Evolutionary conservation across 1,284 basidiomycete species (phyloP).

Genomic region (Irpex sp.): DNA sequence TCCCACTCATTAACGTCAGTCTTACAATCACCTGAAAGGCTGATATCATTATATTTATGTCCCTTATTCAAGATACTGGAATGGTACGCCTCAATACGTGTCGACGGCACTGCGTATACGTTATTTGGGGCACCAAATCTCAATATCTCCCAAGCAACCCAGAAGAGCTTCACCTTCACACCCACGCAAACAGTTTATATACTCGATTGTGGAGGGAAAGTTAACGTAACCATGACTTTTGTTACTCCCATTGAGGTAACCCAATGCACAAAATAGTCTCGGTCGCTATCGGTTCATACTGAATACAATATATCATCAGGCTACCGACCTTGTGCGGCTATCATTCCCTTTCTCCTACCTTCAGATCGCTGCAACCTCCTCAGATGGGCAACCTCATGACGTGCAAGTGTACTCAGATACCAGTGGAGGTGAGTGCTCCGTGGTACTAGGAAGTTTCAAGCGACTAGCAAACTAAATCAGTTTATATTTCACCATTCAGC

Average conservation of each 20-base stretch:
- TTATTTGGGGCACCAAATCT: constrained; percentile 7
- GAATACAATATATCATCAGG: neutral
- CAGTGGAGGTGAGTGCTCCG: constrained; percentile 15
- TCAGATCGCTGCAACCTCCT: constrained; percentile 20
- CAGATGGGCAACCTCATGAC: constrained; percentile 20
- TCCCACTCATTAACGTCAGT: constrained; percentile 4
- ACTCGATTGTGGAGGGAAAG: constrained; percentile 4
- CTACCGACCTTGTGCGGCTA: constrained; percentile 16
- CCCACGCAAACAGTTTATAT: constrained; percentile 1
- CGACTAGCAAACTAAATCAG: neutral
- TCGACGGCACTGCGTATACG: constrained; percentile 4
- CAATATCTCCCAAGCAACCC: constrained; percentile 9
- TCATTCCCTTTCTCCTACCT: constrained; percentile 25
- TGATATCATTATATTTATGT: too few relatives aligned
- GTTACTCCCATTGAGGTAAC: constrained; percentile 15
- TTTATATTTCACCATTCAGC: neutral
- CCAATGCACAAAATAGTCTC: too few relatives aligned
- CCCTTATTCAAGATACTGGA: neutral
- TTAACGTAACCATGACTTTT: constrained; percentile 11
- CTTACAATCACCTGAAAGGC: too few relatives aligned
- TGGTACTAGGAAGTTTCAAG: neutral
- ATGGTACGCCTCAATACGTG: constrained; percentile 7
- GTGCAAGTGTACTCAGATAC: constrained; percentile 27
- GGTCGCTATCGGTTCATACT: neutral
- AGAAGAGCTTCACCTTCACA: constrained; percentile 11